Evolutionary conservation across 805 yeast species (phyloP).

Genomic region (Lachancea waltii): DNA sequence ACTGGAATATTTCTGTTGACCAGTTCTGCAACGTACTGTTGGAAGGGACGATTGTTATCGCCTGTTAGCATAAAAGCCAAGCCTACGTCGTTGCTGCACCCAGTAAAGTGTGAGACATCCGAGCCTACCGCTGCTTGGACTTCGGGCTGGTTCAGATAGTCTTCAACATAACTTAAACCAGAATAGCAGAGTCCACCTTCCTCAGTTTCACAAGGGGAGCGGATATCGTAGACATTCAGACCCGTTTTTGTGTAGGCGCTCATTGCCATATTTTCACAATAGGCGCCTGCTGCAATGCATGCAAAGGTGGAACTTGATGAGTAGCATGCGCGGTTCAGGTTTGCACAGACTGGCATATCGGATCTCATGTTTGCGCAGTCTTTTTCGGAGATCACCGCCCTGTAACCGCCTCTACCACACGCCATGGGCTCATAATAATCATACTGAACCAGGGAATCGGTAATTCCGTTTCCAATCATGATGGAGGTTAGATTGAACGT

Average conservation of each 20-base stretch:
- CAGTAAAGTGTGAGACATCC: slow-evolving; percentile 63
- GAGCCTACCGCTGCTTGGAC: slow-evolving; percentile 79
- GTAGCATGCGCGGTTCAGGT: slow-evolving; percentile 61
- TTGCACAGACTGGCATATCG: slow-evolving; percentile 58
- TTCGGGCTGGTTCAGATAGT: slow-evolving; percentile 62
- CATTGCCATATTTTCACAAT: slow-evolving; percentile 66
- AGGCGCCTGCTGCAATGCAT: slow-evolving; percentile 78
- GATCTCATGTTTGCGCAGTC: slow-evolving; percentile 60
- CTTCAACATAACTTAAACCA: slow-evolving; percentile 60
- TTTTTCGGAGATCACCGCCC: slow-evolving; percentile 61
- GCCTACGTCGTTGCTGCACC: slow-evolving; percentile 64
- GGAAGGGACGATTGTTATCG: slow-evolving; percentile 83
- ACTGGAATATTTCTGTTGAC: slow-evolving; percentile 70
- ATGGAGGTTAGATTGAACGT: slow-evolving; percentile 67
- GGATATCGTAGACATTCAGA: slow-evolving; percentile 78
- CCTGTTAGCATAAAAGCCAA: slow-evolving; percentile 68
- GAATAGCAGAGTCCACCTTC: slow-evolving; percentile 62
- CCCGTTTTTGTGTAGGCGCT: slow-evolving; percentile 73
- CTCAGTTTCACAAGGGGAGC: slow-evolving; percentile 67
- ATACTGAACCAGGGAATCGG: slow-evolving; percentile 77
- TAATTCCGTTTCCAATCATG: slow-evolving; percentile 87
- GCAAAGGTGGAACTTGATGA: slow-evolving; percentile 54
- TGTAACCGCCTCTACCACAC: slow-evolving; percentile 83
- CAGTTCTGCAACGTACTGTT: slow-evolving; percentile 60
- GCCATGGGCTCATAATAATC: slow-evolving; percentile 88